These are phyloP conservation scores for Symbiodinium natans DNA, from an alignment of 73 alveolate genomes.

Conservation along the genomic window DNA sequence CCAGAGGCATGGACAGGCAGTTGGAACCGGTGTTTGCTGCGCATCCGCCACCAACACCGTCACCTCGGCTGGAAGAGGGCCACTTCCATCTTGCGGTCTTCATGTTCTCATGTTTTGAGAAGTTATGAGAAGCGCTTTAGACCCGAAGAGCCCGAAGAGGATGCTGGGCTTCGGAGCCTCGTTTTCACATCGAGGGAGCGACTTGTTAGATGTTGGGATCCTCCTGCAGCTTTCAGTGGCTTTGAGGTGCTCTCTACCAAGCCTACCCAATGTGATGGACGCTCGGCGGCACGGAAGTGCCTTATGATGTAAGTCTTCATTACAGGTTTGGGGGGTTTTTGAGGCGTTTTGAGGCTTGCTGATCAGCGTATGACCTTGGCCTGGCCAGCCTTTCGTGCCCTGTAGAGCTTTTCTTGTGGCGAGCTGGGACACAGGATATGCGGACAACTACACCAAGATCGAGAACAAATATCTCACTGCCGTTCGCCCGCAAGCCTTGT, in stretches of 20 bases:
- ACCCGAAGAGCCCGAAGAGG: not conserved
- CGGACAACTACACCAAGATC: constrained; percentile 55
- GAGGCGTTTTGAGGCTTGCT: not conserved
- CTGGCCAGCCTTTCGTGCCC: no score
- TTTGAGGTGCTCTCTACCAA: not conserved
- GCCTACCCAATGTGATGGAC: constrained; percentile 50
- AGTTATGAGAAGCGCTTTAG: no score
- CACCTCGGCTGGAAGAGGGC: constrained; percentile 37
- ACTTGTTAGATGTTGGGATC: not conserved
- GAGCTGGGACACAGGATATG: not conserved
- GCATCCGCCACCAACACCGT: constrained; percentile 84
- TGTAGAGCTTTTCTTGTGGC: no score
- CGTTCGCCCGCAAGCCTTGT: not conserved
- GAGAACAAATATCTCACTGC: constrained; percentile 37
- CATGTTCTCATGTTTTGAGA: no score
- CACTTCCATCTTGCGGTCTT: no score
- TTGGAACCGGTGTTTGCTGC: constrained; percentile 83
- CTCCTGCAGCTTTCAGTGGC: not conserved
- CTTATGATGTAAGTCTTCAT: no score
- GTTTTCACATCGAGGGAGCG: not conserved
- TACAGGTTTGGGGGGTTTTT: not conserved
- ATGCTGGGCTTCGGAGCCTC: not conserved
- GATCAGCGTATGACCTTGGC: no score
- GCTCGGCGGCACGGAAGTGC: not conserved
- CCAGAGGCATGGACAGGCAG: constrained; percentile 91